Base-by-base conservation (phyloP, 2,329 filamentous ascomycete species). In the Ceratocystis diversiconidia region DNA sequence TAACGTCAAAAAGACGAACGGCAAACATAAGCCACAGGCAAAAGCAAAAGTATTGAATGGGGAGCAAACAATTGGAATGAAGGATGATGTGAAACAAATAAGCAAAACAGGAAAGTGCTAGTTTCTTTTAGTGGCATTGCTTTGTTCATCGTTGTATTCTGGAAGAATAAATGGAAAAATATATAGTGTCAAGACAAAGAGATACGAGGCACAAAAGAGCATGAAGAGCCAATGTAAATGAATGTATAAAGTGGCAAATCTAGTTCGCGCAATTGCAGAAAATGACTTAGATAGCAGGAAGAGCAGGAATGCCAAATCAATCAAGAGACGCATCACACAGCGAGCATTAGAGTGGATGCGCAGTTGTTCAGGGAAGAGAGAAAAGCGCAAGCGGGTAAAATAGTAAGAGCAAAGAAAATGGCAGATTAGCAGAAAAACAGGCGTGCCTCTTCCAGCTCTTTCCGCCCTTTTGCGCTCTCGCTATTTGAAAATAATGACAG, bases 401-500 rank as follows among this genome's bases (percentile, higher is more conserved):
- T 36, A 10, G 8, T 10, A 12, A 12, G 4, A 12, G 32, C 10
- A 36, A 36, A 10, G 32, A 36, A 36, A 36, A 12, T 12, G 8
- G 8, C 8, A 36, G 8, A 4, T 36, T 10, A 12, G 32, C 32
- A 36, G 32, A 36, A 36, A 36, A 8, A 4, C 10, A 36, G 8
- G 3, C 8, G 32, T 36, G 32, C 8, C 32, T 12, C 32, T 36
- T 12, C 8, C 32, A 36, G 32, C 6, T 12, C 5, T 32, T 59
- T 32, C 12, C 28, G 30, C 2, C 43, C 28, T 48, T 12, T 62
- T 22, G 25, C 36, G 22, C 22, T 62, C 41, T 62, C 61, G 61
- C 41, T 44, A 48, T 62, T 44, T 62, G 61, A 62, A 48, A 22
- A 22, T 61, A 61, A 65, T 65, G 28, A 36, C 55, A 43, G 25